Conservation (phyloP, 306 rosid species). For the Mucuna pruriens region DNA sequence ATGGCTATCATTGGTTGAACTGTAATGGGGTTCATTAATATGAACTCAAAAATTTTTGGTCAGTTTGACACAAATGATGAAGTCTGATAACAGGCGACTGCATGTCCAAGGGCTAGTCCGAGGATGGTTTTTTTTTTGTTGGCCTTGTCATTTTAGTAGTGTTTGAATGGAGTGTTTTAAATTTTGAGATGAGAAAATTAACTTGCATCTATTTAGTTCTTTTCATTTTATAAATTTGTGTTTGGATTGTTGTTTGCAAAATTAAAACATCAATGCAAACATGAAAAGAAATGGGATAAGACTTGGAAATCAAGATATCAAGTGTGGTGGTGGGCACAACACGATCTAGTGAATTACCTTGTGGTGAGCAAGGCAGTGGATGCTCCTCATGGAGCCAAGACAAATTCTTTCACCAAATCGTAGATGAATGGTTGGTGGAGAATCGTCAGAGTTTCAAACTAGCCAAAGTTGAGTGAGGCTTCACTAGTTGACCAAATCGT, state of each 20-base stretch:
- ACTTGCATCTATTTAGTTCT: not conserved
- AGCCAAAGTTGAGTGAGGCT: too few species aligned
- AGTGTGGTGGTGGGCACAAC: too few species aligned
- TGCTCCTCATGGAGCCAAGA: not conserved
- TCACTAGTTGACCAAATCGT: too few species aligned
- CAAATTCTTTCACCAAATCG: not conserved
- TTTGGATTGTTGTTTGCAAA: not conserved
- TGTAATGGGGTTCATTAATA: not conserved
- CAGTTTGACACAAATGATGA: not conserved
- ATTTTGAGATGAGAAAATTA: not conserved
- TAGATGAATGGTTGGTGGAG: not conserved
- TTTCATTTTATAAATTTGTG: not conserved
- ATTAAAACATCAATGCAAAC: not conserved
- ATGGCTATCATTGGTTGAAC: not conserved
- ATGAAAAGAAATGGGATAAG: not conserved
- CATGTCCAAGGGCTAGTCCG: not conserved
- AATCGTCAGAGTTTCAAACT: not conserved
- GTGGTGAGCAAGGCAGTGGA: not conserved
- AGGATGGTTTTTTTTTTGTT: not conserved
- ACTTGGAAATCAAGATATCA: not conserved
- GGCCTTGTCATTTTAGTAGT: not conserved
- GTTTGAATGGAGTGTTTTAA: not conserved
- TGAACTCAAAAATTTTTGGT: not conserved
- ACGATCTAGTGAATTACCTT: too few species aligned
- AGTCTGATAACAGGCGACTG: not conserved